These are phyloP conservation scores for Ophiostoma novo-ulmi DNA, from an alignment of 2,329 filamentous ascomycete genomes.

Conservation along the genomic window DNA sequence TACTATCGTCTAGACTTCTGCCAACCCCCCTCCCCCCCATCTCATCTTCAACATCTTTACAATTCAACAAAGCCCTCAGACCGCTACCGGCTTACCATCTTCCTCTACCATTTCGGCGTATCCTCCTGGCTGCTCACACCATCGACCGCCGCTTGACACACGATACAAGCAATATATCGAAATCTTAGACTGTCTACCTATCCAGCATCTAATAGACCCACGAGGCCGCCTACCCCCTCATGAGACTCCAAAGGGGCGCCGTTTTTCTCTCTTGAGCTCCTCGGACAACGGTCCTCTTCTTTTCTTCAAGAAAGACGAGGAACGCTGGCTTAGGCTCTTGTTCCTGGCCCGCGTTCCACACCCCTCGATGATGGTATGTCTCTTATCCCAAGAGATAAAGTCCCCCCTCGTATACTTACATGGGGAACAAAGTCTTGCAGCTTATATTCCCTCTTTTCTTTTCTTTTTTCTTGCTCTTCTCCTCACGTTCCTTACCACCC, in stretches of 20 bases:
- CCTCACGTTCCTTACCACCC: not conserved
- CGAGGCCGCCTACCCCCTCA: conserved; percentile 12
- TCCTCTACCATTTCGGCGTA: not conserved
- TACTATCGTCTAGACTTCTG: not conserved
- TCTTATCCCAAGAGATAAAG: not conserved
- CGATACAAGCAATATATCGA: not conserved
- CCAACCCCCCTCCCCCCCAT: not conserved
- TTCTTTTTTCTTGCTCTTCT: not conserved
- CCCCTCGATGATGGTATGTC: conserved; percentile 29
- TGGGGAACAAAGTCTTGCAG: not conserved
- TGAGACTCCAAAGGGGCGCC: conserved; percentile 6
- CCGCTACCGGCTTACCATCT: not conserved
- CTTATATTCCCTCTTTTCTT: not conserved
- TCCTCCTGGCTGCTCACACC: not conserved
- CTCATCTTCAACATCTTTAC: not conserved
- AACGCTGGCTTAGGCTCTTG: conserved; percentile 25
- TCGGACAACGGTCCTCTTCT: not conserved
- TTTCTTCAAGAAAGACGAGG: conserved; percentile 16
- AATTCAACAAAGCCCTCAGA: not conserved
- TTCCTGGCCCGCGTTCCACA: conserved; percentile 21
- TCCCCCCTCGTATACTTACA: not conserved
- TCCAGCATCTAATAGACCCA: not conserved
- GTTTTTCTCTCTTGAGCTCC: not conserved
- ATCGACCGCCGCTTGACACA: not conserved
- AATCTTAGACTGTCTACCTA: not conserved